Conservation (phyloP, 345 rosid species). For the Populus nigra region DNA sequence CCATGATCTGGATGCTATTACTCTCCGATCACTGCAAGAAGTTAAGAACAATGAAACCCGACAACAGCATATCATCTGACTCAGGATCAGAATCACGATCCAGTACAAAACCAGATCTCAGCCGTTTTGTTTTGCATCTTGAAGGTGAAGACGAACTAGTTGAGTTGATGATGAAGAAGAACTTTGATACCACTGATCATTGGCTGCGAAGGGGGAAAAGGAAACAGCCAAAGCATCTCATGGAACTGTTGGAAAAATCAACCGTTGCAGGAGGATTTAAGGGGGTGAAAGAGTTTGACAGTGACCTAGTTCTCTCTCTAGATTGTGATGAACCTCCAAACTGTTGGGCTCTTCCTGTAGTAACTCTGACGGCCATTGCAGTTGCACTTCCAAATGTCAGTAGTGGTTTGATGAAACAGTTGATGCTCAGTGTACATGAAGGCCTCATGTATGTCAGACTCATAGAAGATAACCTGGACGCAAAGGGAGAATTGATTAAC, state of each 20-base stretch:
- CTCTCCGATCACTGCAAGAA: slow-evolving; percentile 22
- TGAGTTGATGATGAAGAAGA: slow-evolving; percentile 51
- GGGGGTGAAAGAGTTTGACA: slow-evolving; percentile 62
- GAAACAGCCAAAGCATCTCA: slow-evolving; percentile 54
- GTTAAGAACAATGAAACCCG: slow-evolving; percentile 21
- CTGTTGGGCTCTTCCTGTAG: slow-evolving; percentile 83
- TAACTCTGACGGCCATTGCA: slow-evolving; percentile 69
- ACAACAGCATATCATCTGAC: slow-evolving; percentile 35
- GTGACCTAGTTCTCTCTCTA: slow-evolving; percentile 44
- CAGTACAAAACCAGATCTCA: slow-evolving; percentile 43
- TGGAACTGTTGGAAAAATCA: slow-evolving; percentile 48
- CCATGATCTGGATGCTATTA: slow-evolving; percentile 37
- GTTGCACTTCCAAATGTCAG: slow-evolving; percentile 54
- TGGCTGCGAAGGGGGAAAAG: slow-evolving; percentile 55
- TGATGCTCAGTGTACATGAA: slow-evolving; percentile 53
- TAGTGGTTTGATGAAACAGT: slow-evolving; percentile 24
- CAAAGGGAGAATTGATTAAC: slow-evolving; percentile 35
- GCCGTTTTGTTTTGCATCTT: slow-evolving; percentile 68
- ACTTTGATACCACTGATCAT: slow-evolving; percentile 54
- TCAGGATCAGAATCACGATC: slow-evolving; percentile 29
- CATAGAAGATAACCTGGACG: slow-evolving; percentile 43
- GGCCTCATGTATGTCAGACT: slow-evolving; percentile 49
- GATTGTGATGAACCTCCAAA: slow-evolving; percentile 60
- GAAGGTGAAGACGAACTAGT: slow-evolving; percentile 79
- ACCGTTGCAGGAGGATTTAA: slow-evolving; percentile 41